Conservation (phyloP, 2,329 filamentous ascomycete species). For the Pyrenochaeta sp. region DNA sequence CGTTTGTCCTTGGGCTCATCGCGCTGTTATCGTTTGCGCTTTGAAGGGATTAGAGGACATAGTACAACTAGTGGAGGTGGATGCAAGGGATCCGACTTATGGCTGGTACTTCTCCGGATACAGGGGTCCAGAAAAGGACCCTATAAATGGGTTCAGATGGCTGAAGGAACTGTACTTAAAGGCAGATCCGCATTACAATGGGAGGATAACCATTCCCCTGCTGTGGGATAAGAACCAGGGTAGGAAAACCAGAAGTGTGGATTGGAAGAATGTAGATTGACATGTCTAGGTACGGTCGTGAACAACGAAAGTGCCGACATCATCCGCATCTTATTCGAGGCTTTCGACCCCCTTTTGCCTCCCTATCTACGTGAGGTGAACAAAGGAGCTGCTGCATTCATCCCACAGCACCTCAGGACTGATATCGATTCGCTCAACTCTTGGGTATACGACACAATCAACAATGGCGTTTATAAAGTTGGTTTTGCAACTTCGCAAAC, state of each 20-base stretch:
- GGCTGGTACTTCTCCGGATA: conserved; percentile 45
- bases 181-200: conserved; percentile 61
- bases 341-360: conserved; percentile 44
- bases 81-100: conserved; percentile 38
- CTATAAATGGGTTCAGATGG: conserved; percentile 42
- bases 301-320: conserved; percentile 50
- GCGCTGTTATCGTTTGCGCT: conserved; percentile 56
- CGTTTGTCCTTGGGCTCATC: conserved; percentile 70
- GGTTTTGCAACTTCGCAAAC: conserved; percentile 86
- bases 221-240: conserved; percentile 73
- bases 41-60: conserved; percentile 62
- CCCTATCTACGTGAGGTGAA: conserved; percentile 63
- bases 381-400: conserved; percentile 67
- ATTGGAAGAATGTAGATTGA: conserved; percentile 11
- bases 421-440: conserved; percentile 80
- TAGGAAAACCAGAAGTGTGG: conserved; percentile 2
- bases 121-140: conserved; percentile 38
- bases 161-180: conserved; percentile 75
- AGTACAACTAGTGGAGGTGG: conserved; percentile 58
- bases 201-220: conserved; percentile 81
- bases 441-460: conserved; percentile 76
- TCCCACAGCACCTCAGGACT: conserved; percentile 68
- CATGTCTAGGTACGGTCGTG: conserved; percentile 37
- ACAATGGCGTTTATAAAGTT: conserved; percentile 65
- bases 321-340: conserved; percentile 41